phyloP scores from a whole-genome alignment of 345 rosid species.

The Clarkia xantiana region DNA sequence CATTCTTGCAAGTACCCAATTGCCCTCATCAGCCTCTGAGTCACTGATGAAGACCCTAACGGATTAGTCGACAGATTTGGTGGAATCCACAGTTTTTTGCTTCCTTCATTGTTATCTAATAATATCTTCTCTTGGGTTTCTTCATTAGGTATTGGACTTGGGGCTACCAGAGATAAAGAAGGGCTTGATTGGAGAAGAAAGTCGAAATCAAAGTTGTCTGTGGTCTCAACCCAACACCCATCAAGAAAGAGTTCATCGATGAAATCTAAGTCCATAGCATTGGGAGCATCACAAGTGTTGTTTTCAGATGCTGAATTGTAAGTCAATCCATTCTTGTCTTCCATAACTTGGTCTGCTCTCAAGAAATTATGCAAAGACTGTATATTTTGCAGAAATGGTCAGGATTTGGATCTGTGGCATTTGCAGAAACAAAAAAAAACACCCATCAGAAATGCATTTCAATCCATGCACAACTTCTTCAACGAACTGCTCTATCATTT shows the following conservation, averaged over 20 bases:
- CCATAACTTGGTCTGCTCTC: constrained; percentile 15
- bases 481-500: too few species aligned
- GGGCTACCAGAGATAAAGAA: constrained; percentile 6
- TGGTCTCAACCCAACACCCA: constrained; percentile 72
- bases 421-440: too few species aligned
- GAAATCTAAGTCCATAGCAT: constrained; percentile 58
- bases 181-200: constrained; percentile 19
- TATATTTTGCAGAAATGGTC: too few species aligned
- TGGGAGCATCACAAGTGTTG: constrained; percentile 21
- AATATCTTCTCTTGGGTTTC: not conserved
- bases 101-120: constrained; percentile 28
- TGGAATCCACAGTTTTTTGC: constrained; percentile 56
- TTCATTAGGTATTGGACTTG: constrained; percentile 12
- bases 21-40: constrained; percentile 43
- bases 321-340: constrained; percentile 29
- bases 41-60: constrained; percentile 30
- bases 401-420: too few species aligned
- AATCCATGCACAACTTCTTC: too few species aligned
- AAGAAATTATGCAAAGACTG: not conserved
- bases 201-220: constrained; percentile 22
- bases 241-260: constrained; percentile 71
- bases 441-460: too few species aligned
- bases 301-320: constrained; percentile 28
- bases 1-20: constrained; percentile 36
- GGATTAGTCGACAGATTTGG: constrained; percentile 21